phyloP scores from a whole-genome alignment of 169 alveolate species.

The Cystoisospora suis region DNA sequence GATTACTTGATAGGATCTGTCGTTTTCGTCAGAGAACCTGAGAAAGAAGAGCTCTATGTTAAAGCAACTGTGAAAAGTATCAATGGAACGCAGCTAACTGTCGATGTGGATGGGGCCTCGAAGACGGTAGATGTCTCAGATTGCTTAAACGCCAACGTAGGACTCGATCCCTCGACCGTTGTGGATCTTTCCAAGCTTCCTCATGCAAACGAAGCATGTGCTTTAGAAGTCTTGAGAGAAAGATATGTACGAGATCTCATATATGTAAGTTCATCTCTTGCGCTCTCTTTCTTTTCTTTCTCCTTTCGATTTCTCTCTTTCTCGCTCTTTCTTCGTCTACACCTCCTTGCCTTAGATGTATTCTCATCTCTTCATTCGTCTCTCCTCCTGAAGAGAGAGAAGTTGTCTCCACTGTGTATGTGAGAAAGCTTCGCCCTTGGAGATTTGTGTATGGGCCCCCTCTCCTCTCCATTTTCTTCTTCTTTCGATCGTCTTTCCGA shows the following conservation, averaged over 20 bases:
- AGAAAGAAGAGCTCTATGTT: conserved; percentile 40
- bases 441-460: too few species aligned
- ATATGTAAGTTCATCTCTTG: conserved; percentile 59
- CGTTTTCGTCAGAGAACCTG: conserved; percentile 37
- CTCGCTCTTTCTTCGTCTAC: background rate
- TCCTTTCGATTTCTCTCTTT: background rate
- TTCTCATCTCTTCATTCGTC: too few species aligned
- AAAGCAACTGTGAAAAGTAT: conserved; percentile 43
- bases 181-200: conserved; percentile 91
- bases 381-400: too few species aligned
- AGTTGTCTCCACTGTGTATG: too few species aligned
- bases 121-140: conserved; percentile 26
- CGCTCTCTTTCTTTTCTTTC: background rate
- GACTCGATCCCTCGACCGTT: conserved; percentile 82
- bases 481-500: too few species aligned
- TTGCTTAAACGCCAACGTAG: conserved; percentile 62
- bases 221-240: conserved; percentile 80
- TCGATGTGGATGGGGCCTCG: conserved; percentile 36
- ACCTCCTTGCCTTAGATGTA: too few species aligned
- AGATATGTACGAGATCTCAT: conserved; percentile 44
- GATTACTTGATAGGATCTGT: conserved; percentile 52
- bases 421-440: too few species aligned
- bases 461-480: too few species aligned
- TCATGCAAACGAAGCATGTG: conserved; percentile 89
- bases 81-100: conserved; percentile 33